Conservation (phyloP, 345 rosid genomes). For the Lumnitzera racemosa region DNA sequence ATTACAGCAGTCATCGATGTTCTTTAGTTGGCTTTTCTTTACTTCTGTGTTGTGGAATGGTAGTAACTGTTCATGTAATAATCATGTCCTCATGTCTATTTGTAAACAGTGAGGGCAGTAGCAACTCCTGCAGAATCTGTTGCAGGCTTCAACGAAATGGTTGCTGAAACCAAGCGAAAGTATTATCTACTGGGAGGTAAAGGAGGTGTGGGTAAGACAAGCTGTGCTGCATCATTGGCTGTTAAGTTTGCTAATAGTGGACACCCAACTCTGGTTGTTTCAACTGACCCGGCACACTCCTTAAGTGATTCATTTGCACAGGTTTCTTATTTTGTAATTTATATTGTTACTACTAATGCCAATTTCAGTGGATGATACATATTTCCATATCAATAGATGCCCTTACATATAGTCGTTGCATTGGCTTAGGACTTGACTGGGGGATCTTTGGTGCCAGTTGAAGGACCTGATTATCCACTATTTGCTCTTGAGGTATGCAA, state of each 20-base stretch:
- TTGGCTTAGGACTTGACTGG: conserved; percentile 76
- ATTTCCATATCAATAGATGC: background rate
- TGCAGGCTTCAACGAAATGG: conserved; percentile 86
- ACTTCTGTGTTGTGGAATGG: too few relatives aligned
- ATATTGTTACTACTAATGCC: background rate
- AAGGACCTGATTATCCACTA: conserved; percentile 88
- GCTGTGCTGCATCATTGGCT: conserved; percentile 97
- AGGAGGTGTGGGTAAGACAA: conserved; percentile 98
- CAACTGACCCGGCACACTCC: conserved; percentile 98
- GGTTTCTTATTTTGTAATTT: conserved; percentile 27
- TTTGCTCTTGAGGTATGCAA: conserved; percentile 83
- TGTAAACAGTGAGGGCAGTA: conserved; percentile 65
- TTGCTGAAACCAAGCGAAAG: conserved; percentile 71
- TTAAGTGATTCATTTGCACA: conserved; percentile 96
- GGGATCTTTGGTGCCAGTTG: conserved; percentile 75
- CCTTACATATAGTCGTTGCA: background rate
- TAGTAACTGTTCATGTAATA: background rate
- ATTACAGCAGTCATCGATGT: too few relatives aligned
- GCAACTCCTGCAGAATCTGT: conserved; percentile 67
- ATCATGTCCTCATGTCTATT: background rate
- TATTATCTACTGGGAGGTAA: conserved; percentile 97
- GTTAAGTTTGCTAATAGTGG: conserved; percentile 93
- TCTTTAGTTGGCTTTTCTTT: too few relatives aligned
- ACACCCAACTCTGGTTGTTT: conserved; percentile 94
- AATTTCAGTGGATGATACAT: background rate